Evolutionary conservation across 2,329 filamentous ascomycete genomes (phyloP), one percentile per base, ranked within the genome.

Genomic region (Phialocephala sp.): DNA sequence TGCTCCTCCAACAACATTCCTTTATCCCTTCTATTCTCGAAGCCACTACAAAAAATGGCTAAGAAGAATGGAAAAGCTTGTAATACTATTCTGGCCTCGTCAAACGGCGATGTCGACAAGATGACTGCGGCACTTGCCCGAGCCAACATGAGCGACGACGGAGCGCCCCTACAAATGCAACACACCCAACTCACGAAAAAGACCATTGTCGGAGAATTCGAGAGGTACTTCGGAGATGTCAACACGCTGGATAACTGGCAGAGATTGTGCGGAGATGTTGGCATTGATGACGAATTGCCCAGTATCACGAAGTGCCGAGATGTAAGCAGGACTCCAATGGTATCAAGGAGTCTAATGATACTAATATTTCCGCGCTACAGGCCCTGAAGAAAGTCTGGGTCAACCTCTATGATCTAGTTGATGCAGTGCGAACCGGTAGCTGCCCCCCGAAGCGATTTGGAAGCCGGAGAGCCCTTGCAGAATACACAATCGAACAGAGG

Each of bases 331-430:
- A 14, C 24, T 15, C 27, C 6, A 3, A 3, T 32, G 3, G 27
- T 6, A 32, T 32, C 6, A 32, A 3, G 6, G 27, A 32, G 6
- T 32, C 27, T 32, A 32, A 3, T 6, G 27, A 32, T 3, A 32
- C 27, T 32, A 32, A 32, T 32, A 56, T 27, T 15, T n/a, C 8
- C 18, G 32, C 8, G 0, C 2, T 14, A 64, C 39, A 84, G 83
- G 80, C 77, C 2, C 72, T 84, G 1, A 71, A 70, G n/a, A 68
- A 57, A 0, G 74, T 84, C 4, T 79, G 80, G 72, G 77, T 85
- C 64, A 85, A 85, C 65, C 85, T 85, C 43, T 67, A 66, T 35
- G 83, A 86, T 71, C 82, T 86, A 63, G 72, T 86, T 8, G 68
- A 74, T 0, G 79, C 77, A 11, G 62, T 78, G 27, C 62, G 43